Evolutionary conservation across 2,329 filamentous ascomycete species (phyloP), one percentile per base, ranked within the genome.

Genomic region (Colletotrichum nymphaeae): DNA sequence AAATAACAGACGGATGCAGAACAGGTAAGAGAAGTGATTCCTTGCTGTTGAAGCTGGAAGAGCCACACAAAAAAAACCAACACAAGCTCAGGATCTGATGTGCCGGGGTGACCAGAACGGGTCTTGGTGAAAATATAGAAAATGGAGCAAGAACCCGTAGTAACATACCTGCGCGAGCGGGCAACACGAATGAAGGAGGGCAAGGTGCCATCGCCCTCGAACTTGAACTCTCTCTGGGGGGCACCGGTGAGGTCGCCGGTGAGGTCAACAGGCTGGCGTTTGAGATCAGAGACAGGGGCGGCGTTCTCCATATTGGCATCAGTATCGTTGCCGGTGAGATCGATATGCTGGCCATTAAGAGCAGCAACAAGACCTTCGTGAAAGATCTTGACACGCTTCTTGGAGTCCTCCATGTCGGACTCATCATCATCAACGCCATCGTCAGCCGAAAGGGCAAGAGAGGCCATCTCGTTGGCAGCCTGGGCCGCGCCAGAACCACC

Each of bases 351-450:
- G 26, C 58, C 64, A 16, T 55, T 16, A 14, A 72, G 69, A 14
- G 58, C 42, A 32, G 16, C 46, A 46, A 16, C 32, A n/a, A 32
- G 6, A 16, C 16, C 57, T 4, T 12, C 8, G 3, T 52, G 22
- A 4, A 7, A 35, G 16, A 22, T 28, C 46, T 68, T 69, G 49
- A 52, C 16, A 30, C 70, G 70, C 55, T 73, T 73, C 57, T 74
- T 74, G 30, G 53, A 1, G 1, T 63, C 22, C 9, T 66, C 42
- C 6, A 60, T 6, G 14, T 68, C 46, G 9, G 52, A n/a, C 49
- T 72, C 67, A 5, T 24, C 55, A 28, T 73, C 71, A 9, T 71
- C 71, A 4, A 30, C 46, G 28, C 63, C 68, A 14, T 72, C 19
- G 16, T 70, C 68, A 14, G 9, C 35, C 24, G 55, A 24, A 4